Base-by-base conservation (phyloP, 768 basidiomycete genomes). In the Panellus pusillus region DNA sequence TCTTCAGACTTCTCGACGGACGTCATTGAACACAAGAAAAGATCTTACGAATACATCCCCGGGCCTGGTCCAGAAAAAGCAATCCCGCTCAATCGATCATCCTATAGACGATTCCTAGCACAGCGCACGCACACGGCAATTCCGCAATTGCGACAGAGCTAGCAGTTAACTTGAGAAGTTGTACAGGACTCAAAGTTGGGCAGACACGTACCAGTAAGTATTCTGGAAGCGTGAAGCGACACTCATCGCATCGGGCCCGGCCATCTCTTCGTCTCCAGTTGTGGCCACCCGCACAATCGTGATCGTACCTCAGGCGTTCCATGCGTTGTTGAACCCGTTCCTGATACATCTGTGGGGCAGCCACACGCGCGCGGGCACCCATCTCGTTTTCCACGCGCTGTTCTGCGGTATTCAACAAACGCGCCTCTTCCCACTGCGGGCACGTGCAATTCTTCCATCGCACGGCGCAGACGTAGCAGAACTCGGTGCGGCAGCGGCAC, bases 401-500 rank as follows among this genome's bases (percentile, higher is more conserved):
- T 50, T 75, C 70, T 0, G 82, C 84, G 4, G 70, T 75, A 3
- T 57, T 13, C 0, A 77, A 2, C 9, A 80, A 65, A 6, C 71
- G 66, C 0, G 59, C 46, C 52, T 88, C 87, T 7, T 88, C 84
- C 84, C 86, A 89, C 41, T 83, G 83, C 0, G 71, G 70, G 55
- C 87, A 89, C 0, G 1, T 5, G 51, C 87, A 91, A 0, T 68
- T 74, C 68, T 82, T 87, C 87, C 87, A 89, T 9, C 55, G 70
- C 27, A 64, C 75, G 0, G 80, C 80, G 62, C 88, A 89, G 9
- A 83, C 44, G 62, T 89, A 87, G 61, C 86, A 87, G 65, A 87
- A 87, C 58, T 87, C 63, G 0, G 73, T 69, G 6, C 72, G 66
- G 63, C 84, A 85, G 18, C 75, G 72, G 55, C 85, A 87, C 13